These are phyloP conservation scores for Colletotrichum sp. DNA, from an alignment of 2,329 filamentous ascomycete genomes.

Conservation along the genomic window DNA sequence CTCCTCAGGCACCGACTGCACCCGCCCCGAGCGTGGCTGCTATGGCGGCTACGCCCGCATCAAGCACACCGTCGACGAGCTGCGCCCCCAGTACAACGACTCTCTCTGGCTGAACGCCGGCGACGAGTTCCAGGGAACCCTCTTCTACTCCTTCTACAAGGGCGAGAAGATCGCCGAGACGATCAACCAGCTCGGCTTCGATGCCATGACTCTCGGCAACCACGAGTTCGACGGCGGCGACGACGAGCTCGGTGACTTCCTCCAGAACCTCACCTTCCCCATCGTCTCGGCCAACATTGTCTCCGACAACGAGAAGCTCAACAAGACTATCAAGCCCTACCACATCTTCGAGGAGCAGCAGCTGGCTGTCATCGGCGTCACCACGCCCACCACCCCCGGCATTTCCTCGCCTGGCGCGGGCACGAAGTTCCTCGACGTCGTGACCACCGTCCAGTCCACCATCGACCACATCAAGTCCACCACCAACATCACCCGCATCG, in stretches of 20 bases:
- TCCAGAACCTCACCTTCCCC: constrained; percentile 69
- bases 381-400: constrained; percentile 61
- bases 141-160: constrained; percentile 71
- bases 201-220: constrained; percentile 72
- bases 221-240: constrained; percentile 72
- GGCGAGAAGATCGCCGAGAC: constrained; percentile 72
- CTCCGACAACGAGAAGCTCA: constrained; percentile 63
- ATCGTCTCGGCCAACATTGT: constrained; percentile 67
- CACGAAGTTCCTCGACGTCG: constrained; percentile 63
- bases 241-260: constrained; percentile 64
- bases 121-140: constrained; percentile 73
- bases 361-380: constrained; percentile 68
- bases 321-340: constrained; percentile 68
- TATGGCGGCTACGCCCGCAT: constrained; percentile 70
- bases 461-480: constrained; percentile 65
- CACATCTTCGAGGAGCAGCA: constrained; percentile 66
- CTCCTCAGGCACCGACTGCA: constrained; percentile 66
- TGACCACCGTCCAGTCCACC: constrained; percentile 63
- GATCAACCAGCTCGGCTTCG: constrained; percentile 68
- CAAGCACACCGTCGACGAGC: constrained; percentile 62
- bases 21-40: constrained; percentile 59
- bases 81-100: constrained; percentile 62
- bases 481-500: constrained; percentile 68
- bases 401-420: constrained; percentile 63
- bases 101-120: constrained; percentile 68